phyloP scores from a whole-genome alignment of 2,329 filamentous ascomycete species.

The Fusarium mundagurra region DNA sequence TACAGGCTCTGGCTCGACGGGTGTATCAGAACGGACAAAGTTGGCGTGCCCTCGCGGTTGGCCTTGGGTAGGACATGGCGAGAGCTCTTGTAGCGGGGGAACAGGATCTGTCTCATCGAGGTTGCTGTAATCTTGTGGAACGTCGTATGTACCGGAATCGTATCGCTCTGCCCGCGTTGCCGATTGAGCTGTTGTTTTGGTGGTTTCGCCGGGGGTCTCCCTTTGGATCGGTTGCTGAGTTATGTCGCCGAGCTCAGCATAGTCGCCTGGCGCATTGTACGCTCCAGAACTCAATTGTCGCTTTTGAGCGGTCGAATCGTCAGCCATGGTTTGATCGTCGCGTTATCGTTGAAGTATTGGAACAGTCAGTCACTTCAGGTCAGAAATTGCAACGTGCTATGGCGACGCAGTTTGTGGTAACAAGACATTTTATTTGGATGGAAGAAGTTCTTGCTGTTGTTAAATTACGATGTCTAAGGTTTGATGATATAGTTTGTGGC shows the following conservation, averaged over 20 bases:
- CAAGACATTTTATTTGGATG: not conserved
- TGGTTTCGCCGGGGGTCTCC: not conserved
- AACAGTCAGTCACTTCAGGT: conserved; percentile 2
- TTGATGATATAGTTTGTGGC: conserved; percentile 13
- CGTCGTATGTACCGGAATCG: conserved; percentile 38
- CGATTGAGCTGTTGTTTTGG: not conserved
- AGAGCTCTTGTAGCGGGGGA: conserved; percentile 12
- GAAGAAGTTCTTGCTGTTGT: not conserved
- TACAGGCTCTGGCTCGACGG: not conserved
- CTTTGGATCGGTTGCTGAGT: not conserved
- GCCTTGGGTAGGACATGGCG: not conserved
- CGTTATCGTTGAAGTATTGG: not conserved
- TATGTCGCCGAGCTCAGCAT: not conserved
- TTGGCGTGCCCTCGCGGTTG: conserved; percentile 13
- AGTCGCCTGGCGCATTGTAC: not conserved
- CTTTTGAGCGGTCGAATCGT: not conserved
- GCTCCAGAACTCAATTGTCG: not conserved
- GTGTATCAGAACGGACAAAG: not conserved
- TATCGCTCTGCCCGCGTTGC: not conserved
- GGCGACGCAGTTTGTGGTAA: not conserved
- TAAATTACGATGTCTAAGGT: conserved; percentile 6
- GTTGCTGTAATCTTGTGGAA: conserved; percentile 50
- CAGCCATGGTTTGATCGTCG: conserved; percentile 11
- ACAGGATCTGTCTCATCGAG: conserved; percentile 51
- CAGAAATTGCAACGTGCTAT: not conserved